phyloP scores from a whole-genome alignment of 73 alveolate species.

The Urostyla sp. region DNA sequence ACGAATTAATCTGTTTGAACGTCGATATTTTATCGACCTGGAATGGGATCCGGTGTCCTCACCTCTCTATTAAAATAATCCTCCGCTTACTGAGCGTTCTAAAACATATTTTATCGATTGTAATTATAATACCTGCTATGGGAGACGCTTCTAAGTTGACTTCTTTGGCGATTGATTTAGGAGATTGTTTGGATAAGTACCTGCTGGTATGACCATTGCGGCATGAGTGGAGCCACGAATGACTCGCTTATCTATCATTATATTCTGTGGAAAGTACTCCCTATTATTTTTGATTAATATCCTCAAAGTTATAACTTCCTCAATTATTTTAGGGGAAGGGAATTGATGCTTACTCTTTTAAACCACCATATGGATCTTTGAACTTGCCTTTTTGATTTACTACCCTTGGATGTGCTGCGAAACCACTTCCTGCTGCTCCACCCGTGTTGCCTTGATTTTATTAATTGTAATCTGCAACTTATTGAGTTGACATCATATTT shows the following conservation, averaged over 20 bases:
- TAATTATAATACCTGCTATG: no score
- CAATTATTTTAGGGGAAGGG: background rate
- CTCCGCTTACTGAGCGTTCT: conserved; percentile 41
- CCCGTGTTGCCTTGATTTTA: background rate
- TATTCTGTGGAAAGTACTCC: conserved; percentile 72
- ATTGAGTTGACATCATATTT: conserved; percentile 40
- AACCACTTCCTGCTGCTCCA: conserved; percentile 37
- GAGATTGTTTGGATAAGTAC: conserved; percentile 64
- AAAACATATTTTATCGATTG: conserved; percentile 8
- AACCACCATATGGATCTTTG: conserved; percentile 75
- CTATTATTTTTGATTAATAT: background rate
- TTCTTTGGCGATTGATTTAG: conserved; percentile 25
- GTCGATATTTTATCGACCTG: conserved; percentile 84
- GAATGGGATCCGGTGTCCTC: conserved; percentile 78
- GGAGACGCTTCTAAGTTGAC: no score
- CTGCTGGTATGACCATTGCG: conserved; percentile 93
- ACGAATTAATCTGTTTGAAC: conserved; percentile 86
- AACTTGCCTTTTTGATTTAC: conserved; percentile 62
- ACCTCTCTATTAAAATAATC: conserved; percentile 64
- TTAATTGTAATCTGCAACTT: conserved; percentile 33
- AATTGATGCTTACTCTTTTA: conserved; percentile 45
- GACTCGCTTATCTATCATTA: conserved; percentile 95
- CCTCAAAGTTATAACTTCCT: background rate
- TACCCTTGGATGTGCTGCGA: conserved; percentile 70
- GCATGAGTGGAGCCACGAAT: conserved; percentile 97